Percentiles rank a stretch among this genome's conserved stretches.
phyloP scores from a whole-genome alignment of 106 monocot species.

The Dioscorea zingiberensis region DNA sequence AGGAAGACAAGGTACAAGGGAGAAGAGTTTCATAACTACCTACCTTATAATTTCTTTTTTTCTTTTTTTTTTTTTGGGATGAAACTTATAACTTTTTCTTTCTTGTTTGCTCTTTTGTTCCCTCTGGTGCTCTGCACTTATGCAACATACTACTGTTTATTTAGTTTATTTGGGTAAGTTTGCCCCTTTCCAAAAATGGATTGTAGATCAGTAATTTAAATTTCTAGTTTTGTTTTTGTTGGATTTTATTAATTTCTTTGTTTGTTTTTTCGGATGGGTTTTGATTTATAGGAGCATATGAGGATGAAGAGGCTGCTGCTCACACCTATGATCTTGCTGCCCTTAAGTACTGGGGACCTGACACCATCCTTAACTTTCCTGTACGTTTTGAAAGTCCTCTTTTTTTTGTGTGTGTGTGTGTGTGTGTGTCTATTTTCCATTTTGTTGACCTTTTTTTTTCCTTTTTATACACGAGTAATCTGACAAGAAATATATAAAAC shows the following conservation, averaged over 20 bases:
- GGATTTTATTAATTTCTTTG: too few species aligned
- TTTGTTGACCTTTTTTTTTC: too few species aligned
- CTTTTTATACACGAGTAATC: too few species aligned
- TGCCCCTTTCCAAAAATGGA: too few species aligned
- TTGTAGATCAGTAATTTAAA: too few species aligned
- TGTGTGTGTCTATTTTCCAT: too few species aligned
- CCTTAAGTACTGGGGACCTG: slow-evolving; percentile 64
- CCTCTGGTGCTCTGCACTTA: not conserved
- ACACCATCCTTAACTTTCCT: slow-evolving; percentile 59
- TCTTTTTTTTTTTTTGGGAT: not conserved
- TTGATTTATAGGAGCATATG: slow-evolving; percentile 57
- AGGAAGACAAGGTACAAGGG: slow-evolving; percentile 53
- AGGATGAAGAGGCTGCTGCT: slow-evolving; percentile 63
- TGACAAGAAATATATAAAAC: too few species aligned
- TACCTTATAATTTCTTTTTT: not conserved
- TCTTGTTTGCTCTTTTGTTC: slow-evolving; percentile 5
- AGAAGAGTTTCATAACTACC: not conserved
- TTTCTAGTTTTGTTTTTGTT: too few species aligned
- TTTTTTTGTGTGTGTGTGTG: not conserved
- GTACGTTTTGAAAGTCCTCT: slow-evolving; percentile 15
- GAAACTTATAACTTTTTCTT: not conserved
- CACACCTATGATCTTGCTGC: slow-evolving; percentile 68
- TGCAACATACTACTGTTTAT: too few species aligned
- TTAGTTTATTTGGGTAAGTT: slow-evolving; percentile 40
- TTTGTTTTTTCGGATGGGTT: too few species aligned